Conservation (phyloP, 305 asterid species). For the Fraxinus paxiana region DNA sequence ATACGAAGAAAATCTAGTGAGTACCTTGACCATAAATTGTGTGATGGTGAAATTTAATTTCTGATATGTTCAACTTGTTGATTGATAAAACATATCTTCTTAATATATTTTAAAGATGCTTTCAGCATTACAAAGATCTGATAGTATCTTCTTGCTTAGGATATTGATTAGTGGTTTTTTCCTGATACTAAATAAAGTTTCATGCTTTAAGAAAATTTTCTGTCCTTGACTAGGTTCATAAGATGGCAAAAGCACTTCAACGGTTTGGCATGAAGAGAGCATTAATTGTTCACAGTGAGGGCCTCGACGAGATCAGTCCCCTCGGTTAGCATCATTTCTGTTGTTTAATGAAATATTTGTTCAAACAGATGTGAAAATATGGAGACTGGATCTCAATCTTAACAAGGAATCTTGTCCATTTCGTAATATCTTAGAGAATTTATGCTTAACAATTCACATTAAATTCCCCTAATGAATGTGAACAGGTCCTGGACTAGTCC, state of each 20-base stretch:
- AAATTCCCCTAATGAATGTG: background rate
- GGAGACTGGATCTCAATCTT: background rate
- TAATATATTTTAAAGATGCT: background rate
- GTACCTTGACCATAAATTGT: background rate
- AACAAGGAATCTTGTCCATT: background rate
- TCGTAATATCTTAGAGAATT: background rate
- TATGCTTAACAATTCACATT: background rate
- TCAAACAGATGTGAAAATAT: background rate
- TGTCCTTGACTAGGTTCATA: conserved; percentile 36
- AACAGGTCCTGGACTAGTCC: conserved; percentile 52
- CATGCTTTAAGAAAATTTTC: background rate
- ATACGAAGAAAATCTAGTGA: conserved; percentile 45
- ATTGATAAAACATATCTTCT: background rate
- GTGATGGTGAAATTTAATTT: background rate
- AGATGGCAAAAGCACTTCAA: conserved; percentile 59
- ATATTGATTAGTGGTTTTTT: background rate
- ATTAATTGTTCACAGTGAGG: conserved; percentile 54
- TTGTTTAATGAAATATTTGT: conserved; percentile 14
- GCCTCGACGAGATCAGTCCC: conserved; percentile 64
- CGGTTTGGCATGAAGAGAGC: conserved; percentile 57
- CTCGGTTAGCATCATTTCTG: conserved; percentile 37
- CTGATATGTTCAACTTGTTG: background rate
- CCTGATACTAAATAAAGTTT: background rate
- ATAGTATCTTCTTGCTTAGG: background rate
- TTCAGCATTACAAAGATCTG: background rate